Evolutionary conservation across 768 basidiomycete genomes (phyloP).

Genomic region (Roridomyces roridus): DNA sequence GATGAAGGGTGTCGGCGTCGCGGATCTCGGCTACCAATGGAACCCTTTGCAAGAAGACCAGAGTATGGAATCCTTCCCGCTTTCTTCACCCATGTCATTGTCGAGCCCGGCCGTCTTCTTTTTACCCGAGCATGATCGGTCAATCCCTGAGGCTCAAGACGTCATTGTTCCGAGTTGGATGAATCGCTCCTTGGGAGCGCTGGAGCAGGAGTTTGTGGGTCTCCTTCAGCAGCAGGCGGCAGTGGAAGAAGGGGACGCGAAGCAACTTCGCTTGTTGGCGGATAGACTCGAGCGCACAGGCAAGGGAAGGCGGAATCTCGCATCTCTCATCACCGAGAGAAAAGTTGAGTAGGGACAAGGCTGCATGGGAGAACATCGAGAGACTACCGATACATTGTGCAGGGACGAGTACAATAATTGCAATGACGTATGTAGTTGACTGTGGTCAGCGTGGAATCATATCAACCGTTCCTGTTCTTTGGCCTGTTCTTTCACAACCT

Average conservation of each 20-base stretch:
- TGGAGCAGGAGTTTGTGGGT: conserved; percentile 25
- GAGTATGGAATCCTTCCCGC: neutral
- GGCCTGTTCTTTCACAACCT: conserved; percentile 66
- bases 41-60: neutral
- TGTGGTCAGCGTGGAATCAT: conserved; percentile 17
- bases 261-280: conserved; percentile 21
- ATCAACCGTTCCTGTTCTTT: conserved; percentile 57
- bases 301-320: conserved; percentile 9
- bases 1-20: conserved; percentile 18
- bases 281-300: conserved; percentile 12
- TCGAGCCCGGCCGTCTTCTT: neutral
- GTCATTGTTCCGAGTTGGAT: neutral
- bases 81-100: neutral
- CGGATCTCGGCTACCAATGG: neutral
- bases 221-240: conserved; percentile 15
- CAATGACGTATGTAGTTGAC: conserved; percentile 16
- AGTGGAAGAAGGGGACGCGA: conserved; percentile 20
- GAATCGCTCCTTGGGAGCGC: conserved; percentile 2
- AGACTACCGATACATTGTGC: conserved; percentile 18
- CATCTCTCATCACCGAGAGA: conserved; percentile 7
- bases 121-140: neutral
- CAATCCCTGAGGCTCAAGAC: neutral
- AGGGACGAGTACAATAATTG: neutral
- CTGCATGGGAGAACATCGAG: neutral
- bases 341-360: neutral